A percentile compares a stretch with the other conserved stretches of the same genome.
phyloP scores from a whole-genome alignment of 805 yeast species.

The Candida golubevii region DNA sequence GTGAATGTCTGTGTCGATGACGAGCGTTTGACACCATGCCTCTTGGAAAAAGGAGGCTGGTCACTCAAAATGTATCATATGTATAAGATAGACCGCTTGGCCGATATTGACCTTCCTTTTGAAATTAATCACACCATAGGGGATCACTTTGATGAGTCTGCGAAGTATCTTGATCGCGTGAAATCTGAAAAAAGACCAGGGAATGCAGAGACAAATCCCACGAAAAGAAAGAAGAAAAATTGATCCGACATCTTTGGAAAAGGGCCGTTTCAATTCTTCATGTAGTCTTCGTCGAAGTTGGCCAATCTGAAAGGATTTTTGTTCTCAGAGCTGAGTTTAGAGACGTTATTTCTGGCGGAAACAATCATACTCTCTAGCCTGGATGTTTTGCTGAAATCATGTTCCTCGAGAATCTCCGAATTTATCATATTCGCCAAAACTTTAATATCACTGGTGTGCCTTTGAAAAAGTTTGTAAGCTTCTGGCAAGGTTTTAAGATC shows the following conservation, averaged over 20 bases:
- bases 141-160: constrained; percentile 2
- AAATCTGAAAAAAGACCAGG: not conserved
- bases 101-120: constrained; percentile 21
- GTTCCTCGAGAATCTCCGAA: constrained; percentile 18
- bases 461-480: constrained; percentile 15
- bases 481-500: constrained; percentile 8
- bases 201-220: not conserved
- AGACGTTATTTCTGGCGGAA: constrained; percentile 29
- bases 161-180: not conserved
- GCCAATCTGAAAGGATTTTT: constrained; percentile 35
- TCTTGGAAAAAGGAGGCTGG: constrained; percentile 37
- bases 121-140: constrained; percentile 13
- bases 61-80: constrained; percentile 29
- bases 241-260: not conserved
- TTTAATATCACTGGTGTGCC: constrained; percentile 20
- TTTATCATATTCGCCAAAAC: constrained; percentile 22
- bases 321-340: constrained; percentile 23
- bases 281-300: constrained; percentile 35
- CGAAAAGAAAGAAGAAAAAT: not conserved
- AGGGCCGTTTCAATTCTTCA: constrained; percentile 1
- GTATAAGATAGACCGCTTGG: constrained; percentile 22
- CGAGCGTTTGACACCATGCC: constrained; percentile 1
- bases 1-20: constrained; percentile 1
- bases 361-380: constrained; percentile 30
- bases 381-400: constrained; percentile 27